phyloP scores from a whole-genome alignment of 1,284 basidiomycete genomes.

The Thelephora terrestris region DNA sequence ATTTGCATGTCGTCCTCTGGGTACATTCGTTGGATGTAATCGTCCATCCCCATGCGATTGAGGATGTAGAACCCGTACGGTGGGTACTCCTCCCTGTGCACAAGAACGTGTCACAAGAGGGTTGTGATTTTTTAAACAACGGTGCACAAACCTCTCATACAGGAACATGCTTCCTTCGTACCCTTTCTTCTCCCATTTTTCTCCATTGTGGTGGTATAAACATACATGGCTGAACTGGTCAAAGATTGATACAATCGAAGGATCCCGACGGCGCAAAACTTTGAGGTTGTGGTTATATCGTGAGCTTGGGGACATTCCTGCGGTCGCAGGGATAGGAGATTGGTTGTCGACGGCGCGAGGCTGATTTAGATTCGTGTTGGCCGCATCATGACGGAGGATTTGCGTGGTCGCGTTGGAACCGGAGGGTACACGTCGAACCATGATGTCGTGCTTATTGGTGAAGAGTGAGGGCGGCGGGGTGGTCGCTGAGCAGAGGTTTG shows the following conservation, averaged over 20 bases:
- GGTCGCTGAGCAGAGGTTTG: no score
- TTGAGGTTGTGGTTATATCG: constrained; percentile 74
- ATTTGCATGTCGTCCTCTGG: constrained; percentile 72
- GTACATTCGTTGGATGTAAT: constrained; percentile 68
- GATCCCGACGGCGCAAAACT: constrained; percentile 72
- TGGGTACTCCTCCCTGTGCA: constrained; percentile 52
- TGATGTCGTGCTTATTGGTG: neutral
- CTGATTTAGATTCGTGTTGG: neutral
- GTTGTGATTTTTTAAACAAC: constrained; percentile 1
- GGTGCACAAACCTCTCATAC: constrained; percentile 58
- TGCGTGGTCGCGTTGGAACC: neutral
- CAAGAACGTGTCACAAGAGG: constrained; percentile 6
- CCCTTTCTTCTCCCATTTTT: constrained; percentile 76
- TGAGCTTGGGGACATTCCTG: constrained; percentile 44
- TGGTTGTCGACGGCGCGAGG: neutral
- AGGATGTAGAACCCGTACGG: constrained; percentile 82
- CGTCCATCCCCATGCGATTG: constrained; percentile 80
- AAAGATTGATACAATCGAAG: constrained; percentile 70
- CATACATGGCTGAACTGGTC: constrained; percentile 82
- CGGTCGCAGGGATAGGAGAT: neutral
- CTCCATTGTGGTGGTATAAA: constrained; percentile 60
- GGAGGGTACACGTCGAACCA: neutral
- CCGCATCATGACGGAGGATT: neutral
- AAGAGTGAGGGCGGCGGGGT: no score
- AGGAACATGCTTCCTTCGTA: constrained; percentile 86